phyloP scores from a whole-genome alignment of 768 basidiomycete species.

The Imleria badia region DNA sequence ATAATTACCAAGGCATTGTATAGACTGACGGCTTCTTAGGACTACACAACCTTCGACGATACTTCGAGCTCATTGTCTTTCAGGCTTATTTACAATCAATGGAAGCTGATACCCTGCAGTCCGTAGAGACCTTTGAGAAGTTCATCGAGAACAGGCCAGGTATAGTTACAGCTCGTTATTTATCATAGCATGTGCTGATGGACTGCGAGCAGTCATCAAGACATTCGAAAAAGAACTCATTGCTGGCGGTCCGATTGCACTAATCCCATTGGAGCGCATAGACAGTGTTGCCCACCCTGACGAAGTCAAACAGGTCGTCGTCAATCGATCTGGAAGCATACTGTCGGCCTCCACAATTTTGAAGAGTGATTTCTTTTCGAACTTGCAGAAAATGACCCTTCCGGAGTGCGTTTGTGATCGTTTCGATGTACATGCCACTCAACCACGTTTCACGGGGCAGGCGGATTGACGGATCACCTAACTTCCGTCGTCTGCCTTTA shows the following conservation, averaged over 20 bases:
- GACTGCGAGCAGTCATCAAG: constrained; percentile 68
- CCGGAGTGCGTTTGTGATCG: constrained; percentile 64
- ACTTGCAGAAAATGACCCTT: constrained; percentile 93
- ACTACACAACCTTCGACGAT: constrained; percentile 77
- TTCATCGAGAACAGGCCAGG: constrained; percentile 87
- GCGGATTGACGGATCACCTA: constrained; percentile 91
- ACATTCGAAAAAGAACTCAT: constrained; percentile 92
- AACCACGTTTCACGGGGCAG: constrained; percentile 32
- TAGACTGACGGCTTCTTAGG: constrained; percentile 41
- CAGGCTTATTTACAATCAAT: constrained; percentile 86
- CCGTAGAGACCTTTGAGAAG: constrained; percentile 73
- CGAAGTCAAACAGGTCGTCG: constrained; percentile 85
- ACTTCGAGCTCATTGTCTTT: constrained; percentile 85
- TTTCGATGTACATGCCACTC: constrained; percentile 1
- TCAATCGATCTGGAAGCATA: constrained; percentile 80
- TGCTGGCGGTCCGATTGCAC: constrained; percentile 69
- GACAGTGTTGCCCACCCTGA: constrained; percentile 82
- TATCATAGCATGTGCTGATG: not conserved
- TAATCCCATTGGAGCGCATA: constrained; percentile 80
- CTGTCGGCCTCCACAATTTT: constrained; percentile 90
- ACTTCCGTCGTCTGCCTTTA: constrained; percentile 83
- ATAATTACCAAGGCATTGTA: not conserved
- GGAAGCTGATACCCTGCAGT: constrained; percentile 74
- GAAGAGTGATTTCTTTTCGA: constrained; percentile 93
- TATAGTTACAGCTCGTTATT: constrained; percentile 28